Evolutionary conservation across 1,284 basidiomycete genomes (phyloP), one percentile per base, ranked within the genome.

Genomic region (Mycena sp.): DNA sequence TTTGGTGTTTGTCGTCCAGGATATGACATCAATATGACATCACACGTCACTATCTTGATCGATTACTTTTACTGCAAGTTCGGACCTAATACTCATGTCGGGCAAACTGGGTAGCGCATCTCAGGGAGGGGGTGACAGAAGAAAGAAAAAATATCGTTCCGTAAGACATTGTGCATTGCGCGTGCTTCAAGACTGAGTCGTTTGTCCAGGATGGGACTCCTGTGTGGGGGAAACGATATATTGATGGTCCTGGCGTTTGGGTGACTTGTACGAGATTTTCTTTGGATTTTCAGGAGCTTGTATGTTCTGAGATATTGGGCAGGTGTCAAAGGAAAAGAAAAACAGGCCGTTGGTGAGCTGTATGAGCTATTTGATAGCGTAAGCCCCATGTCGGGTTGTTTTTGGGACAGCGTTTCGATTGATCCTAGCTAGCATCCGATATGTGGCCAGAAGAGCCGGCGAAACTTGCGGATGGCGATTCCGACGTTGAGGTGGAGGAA

Each of bases 161-260:
- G 81, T 82, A 61, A 73, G 77, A 55, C 37, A n/a, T 40, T 35
- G 19, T 16, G 28, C n/a, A 37, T 32, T 2, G n/a, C 12, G 21
- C 16, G n/a, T 2, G 26, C 9, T 51, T 45, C 29, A 46, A 30
- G 43, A 52, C 58, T 49, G 3, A 61, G 29, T 12, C 21, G 37
- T 44, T 37, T 62, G 28, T 46, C 14, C 59, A 88, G 87, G 86
- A 90, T 71, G 88, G 88, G 10, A 87, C 86, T 2, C 83, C 87
- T 10, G 82, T 88, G 25, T 89, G 88, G 87, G 81, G 76, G 25
- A 90, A 86, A 71, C 77, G 83, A 54, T 76, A 79, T 19, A 84
- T 94, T 58, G 88, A 91, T 62, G 91, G 92, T 6, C 92, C 92
- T 38, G 92, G 92, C 23, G 78, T 94, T 17, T 94, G 92, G 92